Percentiles rank a stretch among this genome's conserved stretches.
Conservation (phyloP, 306 rosid species). For the Bauhinia variegata region DNA sequence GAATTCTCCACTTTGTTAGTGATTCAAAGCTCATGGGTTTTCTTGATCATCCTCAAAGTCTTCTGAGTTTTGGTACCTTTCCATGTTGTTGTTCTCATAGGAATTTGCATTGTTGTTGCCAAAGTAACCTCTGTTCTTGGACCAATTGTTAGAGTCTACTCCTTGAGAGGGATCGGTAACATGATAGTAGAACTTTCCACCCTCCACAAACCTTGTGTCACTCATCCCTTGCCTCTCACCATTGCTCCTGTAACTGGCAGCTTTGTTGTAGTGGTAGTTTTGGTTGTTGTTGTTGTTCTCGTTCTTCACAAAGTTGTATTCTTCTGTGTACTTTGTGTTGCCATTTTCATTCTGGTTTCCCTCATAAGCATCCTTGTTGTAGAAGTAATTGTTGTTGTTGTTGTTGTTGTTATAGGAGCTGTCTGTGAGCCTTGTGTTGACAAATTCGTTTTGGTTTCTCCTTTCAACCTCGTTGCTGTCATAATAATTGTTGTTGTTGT, state of each 20-base stretch:
- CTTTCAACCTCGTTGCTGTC: slow-evolving; percentile 39
- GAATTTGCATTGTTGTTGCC: slow-evolving; percentile 53
- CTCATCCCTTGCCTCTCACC: slow-evolving; percentile 81
- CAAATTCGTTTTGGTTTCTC: slow-evolving; percentile 33
- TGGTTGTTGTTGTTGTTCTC: slow-evolving; percentile 33
- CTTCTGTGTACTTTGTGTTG: slow-evolving; percentile 40
- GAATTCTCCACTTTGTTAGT: slow-evolving; percentile 42
- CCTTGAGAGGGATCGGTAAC: slow-evolving; percentile 29
- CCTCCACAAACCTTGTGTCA: slow-evolving; percentile 81
- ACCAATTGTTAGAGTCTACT: slow-evolving; percentile 42
- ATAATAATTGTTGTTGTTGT: not conserved
- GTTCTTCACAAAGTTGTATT: slow-evolving; percentile 44
- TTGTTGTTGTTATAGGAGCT: slow-evolving; percentile 15
- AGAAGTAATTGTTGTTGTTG: slow-evolving; percentile 36
- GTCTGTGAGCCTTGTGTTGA: slow-evolving; percentile 30
- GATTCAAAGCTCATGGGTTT: slow-evolving; percentile 56
- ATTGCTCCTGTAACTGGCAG: slow-evolving; percentile 35
- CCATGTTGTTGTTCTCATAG: slow-evolving; percentile 47
- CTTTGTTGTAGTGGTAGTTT: slow-evolving; percentile 35
- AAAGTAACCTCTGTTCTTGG: slow-evolving; percentile 52
- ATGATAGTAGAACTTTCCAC: slow-evolving; percentile 68
- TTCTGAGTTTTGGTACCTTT: slow-evolving; percentile 63
- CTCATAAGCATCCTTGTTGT: slow-evolving; percentile 37
- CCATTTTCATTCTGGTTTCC: slow-evolving; percentile 29
- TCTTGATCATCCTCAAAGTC: slow-evolving; percentile 53